Percentiles rank a stretch among this genome's conserved stretches.
phyloP scores from a whole-genome alignment of 1,284 basidiomycete species.

The Ustilago esculenta region DNA sequence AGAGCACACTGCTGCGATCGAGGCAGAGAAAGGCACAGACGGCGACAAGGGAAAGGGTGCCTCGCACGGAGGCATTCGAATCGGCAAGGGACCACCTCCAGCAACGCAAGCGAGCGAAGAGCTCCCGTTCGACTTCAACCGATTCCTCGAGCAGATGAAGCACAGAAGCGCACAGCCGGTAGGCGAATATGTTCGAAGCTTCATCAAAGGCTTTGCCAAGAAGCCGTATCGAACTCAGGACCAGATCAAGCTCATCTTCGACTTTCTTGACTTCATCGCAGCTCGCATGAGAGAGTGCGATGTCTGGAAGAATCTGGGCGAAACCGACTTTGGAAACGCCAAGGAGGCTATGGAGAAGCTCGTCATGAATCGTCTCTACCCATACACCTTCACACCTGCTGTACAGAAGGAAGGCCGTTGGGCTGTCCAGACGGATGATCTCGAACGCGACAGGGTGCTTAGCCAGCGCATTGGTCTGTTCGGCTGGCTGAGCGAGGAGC shows the following conservation, averaged over 20 bases:
- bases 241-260: constrained; percentile 66
- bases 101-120: constrained; percentile 53
- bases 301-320: constrained; percentile 68
- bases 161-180: constrained; percentile 62
- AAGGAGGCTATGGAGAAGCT: constrained; percentile 99
- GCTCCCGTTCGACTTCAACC: constrained; percentile 65
- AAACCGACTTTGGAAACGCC: constrained; percentile 92
- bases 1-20: neutral
- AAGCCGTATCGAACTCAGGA: constrained; percentile 64
- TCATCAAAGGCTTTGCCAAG: constrained; percentile 65
- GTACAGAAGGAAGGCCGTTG: constrained; percentile 62
- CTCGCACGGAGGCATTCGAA: constrained; percentile 34
- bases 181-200: constrained; percentile 65
- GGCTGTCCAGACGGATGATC: constrained; percentile 80
- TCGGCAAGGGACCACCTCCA: constrained; percentile 59
- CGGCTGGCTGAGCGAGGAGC: constrained; percentile 85
- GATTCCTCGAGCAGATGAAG: constrained; percentile 67
- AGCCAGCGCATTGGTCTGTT: constrained; percentile 91
- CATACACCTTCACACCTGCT: constrained; percentile 63
- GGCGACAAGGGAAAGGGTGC: neutral
- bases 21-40: neutral
- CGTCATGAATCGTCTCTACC: constrained; percentile 95
- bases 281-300: constrained; percentile 60
- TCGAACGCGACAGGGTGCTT: constrained; percentile 90
- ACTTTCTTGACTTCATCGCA: constrained; percentile 66